Evolutionary conservation across 2,329 filamentous ascomycete species (phyloP), one percentile per base, ranked within the genome.

Genomic region (Sporothrix brunneoviolacea): DNA sequence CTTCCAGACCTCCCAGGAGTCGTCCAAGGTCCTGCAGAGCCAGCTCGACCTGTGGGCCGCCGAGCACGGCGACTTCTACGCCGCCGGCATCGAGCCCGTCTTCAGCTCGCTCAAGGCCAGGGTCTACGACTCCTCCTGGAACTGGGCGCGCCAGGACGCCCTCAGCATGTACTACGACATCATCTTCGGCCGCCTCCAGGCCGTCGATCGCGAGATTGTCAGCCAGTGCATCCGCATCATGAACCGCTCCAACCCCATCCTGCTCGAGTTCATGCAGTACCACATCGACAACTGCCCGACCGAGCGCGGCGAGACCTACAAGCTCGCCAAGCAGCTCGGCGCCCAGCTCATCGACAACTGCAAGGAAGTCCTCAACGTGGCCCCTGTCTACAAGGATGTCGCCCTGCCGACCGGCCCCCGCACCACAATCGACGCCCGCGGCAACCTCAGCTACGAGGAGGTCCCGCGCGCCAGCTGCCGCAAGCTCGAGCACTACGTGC

Each of bases 151-250:
- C 47, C 93, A 98, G 67, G 93, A 98, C 68, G 93, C 91, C 24
- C 81, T 98, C 48, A 93, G 80, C 73, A 98, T 98, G 91, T 98
- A 93, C 75, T 98, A 90, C 71, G 93, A 98, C 64, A 94, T 98
- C 64, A 96, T 98, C 64, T 98, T 98, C 62, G 93, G 93, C 52
- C 83, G 93, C 54, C 82, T 98, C 48, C 83, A 93, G 73, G 88
- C 84, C 44, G 87, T 98, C 36, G 93, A 98, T 63, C 88, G 93
- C 57, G 93, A 98, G 69, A 98, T 97, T 61, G 93, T 98, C 65
- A 96, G 91, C 70, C 91, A 91, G 67, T 98, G 93, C 72, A 97
- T 98, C 64, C 87, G 89, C 59, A 93, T 98, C 71, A 98, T 98
- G 93, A 98, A 96, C 75, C 87, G 93, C 56, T 95, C 93, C 30